Conservation (phyloP, 176 grass and related monocot species). For the Oryza officinalis region DNA sequence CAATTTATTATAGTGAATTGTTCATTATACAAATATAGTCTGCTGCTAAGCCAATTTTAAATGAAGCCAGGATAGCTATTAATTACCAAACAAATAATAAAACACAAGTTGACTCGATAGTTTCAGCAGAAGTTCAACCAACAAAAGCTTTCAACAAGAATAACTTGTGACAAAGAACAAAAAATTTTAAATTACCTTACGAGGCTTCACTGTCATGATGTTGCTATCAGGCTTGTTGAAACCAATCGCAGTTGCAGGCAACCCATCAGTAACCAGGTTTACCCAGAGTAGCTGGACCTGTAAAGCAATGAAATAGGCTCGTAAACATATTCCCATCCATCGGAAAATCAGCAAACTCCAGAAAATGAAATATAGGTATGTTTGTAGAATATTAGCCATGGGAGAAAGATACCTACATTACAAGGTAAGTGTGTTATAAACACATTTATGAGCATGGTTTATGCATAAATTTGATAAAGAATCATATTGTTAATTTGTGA, state of each 20-base stretch:
- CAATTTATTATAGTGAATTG: conserved; percentile 8
- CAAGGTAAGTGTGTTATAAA: conserved; percentile 5
- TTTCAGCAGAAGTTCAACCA: conserved; percentile 6
- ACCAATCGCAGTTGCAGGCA: conserved; percentile 98
- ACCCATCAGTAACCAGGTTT: conserved; percentile 96
- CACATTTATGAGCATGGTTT: background rate
- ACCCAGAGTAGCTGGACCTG: conserved; percentile 99
- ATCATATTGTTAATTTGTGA: background rate
- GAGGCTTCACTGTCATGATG: conserved; percentile 87
- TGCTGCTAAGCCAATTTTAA: background rate
- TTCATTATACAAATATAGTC: conserved; percentile 7
- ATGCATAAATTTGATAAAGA: background rate
- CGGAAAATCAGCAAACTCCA: background rate
- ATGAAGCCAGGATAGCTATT: background rate
- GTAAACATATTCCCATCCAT: conserved; percentile 16
- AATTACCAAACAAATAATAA: background rate
- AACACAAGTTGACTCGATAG: background rate
- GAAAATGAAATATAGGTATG: background rate
- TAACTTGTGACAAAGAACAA: background rate
- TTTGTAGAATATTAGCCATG: background rate
- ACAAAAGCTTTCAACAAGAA: conserved; percentile 12
- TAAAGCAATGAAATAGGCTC: conserved; percentile 30
- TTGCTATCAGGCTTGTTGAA: conserved; percentile 95
- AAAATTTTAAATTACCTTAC: conserved; percentile 65
- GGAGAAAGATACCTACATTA: background rate